phyloP scores from a whole-genome alignment of 192 early-diverging fungal genomes.

The Coemansia furcata region DNA sequence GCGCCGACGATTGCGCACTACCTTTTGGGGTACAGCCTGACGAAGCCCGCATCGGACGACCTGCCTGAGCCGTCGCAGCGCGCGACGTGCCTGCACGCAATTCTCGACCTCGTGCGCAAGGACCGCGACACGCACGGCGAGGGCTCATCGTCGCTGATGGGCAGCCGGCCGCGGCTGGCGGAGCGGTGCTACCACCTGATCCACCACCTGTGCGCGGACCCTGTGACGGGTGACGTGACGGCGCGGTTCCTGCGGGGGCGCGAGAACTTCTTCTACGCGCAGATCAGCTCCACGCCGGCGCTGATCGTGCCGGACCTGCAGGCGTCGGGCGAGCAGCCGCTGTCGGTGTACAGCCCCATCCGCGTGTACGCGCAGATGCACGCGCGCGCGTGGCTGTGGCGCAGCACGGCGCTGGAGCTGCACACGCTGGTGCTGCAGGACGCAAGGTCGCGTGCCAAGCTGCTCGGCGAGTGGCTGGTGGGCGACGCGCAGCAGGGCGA shows the following conservation, averaged over 20 bases:
- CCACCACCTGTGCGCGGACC: slow-evolving; percentile 73
- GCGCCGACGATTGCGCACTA: slow-evolving; percentile 85
- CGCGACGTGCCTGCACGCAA: slow-evolving; percentile 60
- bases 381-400: slow-evolving; percentile 88
- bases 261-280: slow-evolving; percentile 74
- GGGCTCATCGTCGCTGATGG: slow-evolving; percentile 50
- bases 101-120: slow-evolving; percentile 60
- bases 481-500: slow-evolving; percentile 29
- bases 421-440: slow-evolving; percentile 61
- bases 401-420: slow-evolving; percentile 82
- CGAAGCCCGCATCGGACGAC: slow-evolving; percentile 40
- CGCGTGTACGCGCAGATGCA: slow-evolving; percentile 62
- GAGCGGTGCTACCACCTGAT: slow-evolving; percentile 89
- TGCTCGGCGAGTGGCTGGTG: slow-evolving; percentile 46
- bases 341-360: slow-evolving; percentile 19
- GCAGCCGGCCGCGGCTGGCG: slow-evolving; percentile 71
- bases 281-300: slow-evolving; percentile 49
- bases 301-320: neutral
- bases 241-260: slow-evolving; percentile 77
- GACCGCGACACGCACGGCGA: slow-evolving; percentile 42
- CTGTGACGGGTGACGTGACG: slow-evolving; percentile 64
- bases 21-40: slow-evolving; percentile 77
- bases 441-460: slow-evolving; percentile 44
- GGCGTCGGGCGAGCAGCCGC: neutral
- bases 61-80: slow-evolving; percentile 47